Percentiles rank a stretch among this genome's conserved stretches.
These are phyloP conservation scores for Lactarius hatsudake DNA, from an alignment of 768 basidiomycete genomes.

Conservation along the genomic window DNA sequence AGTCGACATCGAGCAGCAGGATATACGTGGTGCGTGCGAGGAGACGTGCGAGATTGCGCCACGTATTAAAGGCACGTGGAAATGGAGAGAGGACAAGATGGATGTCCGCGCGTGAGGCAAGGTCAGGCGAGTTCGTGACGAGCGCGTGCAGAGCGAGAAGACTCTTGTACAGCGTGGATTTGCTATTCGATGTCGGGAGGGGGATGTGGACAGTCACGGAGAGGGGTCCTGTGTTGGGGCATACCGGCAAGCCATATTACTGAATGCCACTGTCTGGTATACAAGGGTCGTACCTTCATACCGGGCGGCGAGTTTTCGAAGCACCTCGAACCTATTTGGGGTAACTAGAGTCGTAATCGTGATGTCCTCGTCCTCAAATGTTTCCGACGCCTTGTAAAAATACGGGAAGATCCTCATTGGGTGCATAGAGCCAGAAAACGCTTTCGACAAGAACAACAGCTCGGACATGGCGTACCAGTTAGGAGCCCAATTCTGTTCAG, in stretches of 20 bases:
- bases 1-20: conserved; percentile 92
- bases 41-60: conserved; percentile 82
- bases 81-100: conserved; percentile 82
- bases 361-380: conserved; percentile 61
- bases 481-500: conserved; percentile 14
- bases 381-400: conserved; percentile 66
- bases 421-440: conserved; percentile 64
- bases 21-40: conserved; percentile 82
- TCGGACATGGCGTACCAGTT: conserved; percentile 22
- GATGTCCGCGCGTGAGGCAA: conserved; percentile 73
- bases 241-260: neutral
- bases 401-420: conserved; percentile 79
- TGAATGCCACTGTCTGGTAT: neutral
- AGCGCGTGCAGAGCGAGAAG: conserved; percentile 63
- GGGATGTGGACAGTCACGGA: conserved; percentile 80
- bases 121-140: conserved; percentile 61
- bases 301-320: conserved; percentile 67
- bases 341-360: conserved; percentile 87
- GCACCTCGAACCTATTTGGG: conserved; percentile 69
- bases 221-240: conserved; percentile 60
- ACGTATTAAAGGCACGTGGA: conserved; percentile 65
- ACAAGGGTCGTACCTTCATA: conserved; percentile 57
- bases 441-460: conserved; percentile 55
- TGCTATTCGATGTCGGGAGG: conserved; percentile 42
- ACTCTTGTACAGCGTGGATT: conserved; percentile 39